Evolutionary conservation across 257 asterid genomes (phyloP), one percentile per base, ranked within the genome.

Genomic region (Nicotiana noctiflora): DNA sequence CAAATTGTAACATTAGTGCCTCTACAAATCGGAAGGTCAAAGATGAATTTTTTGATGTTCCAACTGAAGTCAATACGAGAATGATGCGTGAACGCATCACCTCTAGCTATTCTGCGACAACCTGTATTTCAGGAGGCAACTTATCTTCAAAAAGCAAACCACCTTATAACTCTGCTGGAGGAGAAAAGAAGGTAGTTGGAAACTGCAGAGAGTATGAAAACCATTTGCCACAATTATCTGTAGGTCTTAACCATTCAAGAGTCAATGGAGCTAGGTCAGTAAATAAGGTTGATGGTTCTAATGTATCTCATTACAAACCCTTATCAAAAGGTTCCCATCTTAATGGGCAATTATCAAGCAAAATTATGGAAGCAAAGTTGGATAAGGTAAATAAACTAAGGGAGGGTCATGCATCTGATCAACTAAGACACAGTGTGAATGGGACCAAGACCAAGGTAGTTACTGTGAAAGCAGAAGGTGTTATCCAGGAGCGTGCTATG

Each of bases 401-500:
- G 74, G 57, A 85, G 68, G 81, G 63, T 59, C 61, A 27, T 31
- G 76, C 76, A 78, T 72, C 78, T 72, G 34, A 46, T 46, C 78
- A 72, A 72, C 14, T 72, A 72, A 46, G 61, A 72, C 60, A 72
- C 44, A 15, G 10, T 49, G 85, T 68, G 78, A 81, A 56, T 40
- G 88, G 85, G 83, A 77, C 87, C 66, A 25, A 77, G 18, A 61
- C 59, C 75, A 85, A 76, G 83, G 79, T 81, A 72, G 77, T 65
- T n/a, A 60, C 77, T 77, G 76, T 81, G 62, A 86, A 75, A 74
- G 67, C 70, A 55, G 82, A 82, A 46, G 84, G 72, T 23, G 53
- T 31, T 59, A 76, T 53, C 76, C 81, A 51, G 76, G 66, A 74
- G 25, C 25, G n/a, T 23, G 44, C 62, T 14, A 5, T 32, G 51